phyloP scores from a whole-genome alignment of 1,284 basidiomycete genomes.

The Wolfiporia cocos region DNA sequence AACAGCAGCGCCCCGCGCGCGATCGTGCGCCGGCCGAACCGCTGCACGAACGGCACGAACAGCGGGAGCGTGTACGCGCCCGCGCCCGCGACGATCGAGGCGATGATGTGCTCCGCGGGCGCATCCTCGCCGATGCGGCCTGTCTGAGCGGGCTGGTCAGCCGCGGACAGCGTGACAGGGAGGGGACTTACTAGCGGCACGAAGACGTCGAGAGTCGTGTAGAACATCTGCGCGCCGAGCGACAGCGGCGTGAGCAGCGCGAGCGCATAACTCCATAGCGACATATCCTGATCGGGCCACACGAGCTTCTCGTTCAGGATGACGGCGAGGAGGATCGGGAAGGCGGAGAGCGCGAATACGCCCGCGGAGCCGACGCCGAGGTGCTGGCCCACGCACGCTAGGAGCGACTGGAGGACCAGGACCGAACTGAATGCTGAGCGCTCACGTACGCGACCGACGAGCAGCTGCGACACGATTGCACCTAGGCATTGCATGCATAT shows the following conservation, averaged over 20 bases:
- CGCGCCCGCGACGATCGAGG: conserved; percentile 61
- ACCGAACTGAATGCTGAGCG: conserved; percentile 56
- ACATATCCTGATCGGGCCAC: conserved; percentile 29
- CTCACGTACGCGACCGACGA: conserved; percentile 50
- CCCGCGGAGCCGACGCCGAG: conserved; percentile 65
- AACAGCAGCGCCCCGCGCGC: conserved; percentile 41
- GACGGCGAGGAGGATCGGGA: conserved; percentile 48
- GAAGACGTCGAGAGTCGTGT: conserved; percentile 81
- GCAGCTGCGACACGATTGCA: conserved; percentile 47
- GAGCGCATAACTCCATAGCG: conserved; percentile 62
- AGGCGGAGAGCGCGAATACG: conserved; percentile 53
- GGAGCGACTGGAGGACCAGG: conserved; percentile 50
- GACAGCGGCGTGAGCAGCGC: conserved; percentile 59
- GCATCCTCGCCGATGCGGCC: conserved; percentile 73
- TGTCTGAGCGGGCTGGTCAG: conserved; percentile 36
- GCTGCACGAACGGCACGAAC: conserved; percentile 68
- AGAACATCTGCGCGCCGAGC: conserved; percentile 65
- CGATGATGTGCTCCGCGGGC: conserved; percentile 88
- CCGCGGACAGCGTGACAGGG: not conserved
- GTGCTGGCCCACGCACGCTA: conserved; percentile 52
- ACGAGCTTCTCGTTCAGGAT: conserved; percentile 44
- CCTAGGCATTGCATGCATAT: conserved; percentile 37
- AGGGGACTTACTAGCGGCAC: conserved; percentile 72
- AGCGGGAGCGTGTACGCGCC: conserved; percentile 63
- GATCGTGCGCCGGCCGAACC: conserved; percentile 53